Evolutionary conservation across 441 rosid genomes (phyloP), one percentile per base, ranked within the genome.

Genomic region (Adansonia gregorii): DNA sequence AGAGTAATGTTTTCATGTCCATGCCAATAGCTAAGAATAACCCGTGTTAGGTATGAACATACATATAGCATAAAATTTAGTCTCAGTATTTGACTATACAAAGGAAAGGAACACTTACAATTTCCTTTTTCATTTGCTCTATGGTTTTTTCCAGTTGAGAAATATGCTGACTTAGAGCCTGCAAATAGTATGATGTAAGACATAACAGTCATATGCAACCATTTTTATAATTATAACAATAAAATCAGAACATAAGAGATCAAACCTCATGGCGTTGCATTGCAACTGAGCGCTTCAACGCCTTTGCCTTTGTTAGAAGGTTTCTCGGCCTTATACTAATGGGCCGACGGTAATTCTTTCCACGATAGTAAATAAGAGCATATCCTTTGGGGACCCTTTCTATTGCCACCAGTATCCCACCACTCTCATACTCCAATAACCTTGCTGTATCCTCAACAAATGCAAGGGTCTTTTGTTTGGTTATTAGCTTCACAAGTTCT

Each of bases 131-230:
- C 98, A 94, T 91, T 85, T 89, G 86, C 82, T 87, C 88, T 60
- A 90, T 96, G 66, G 89, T 88, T 73, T 72, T 82, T 87, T 93
- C 99, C 88, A 96, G 83, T 80, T 93, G 94, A 54, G 93, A 69
- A 51, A 94, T 93, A 86, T 96, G 99, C 87, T 94, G 94, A 88
- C 96, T 92, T 12, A 94, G 97, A 73, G 97, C 98, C 99, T 95
- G 89, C 80, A 81, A 49, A 72, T 49, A 70, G 76, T 27, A 75
- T 81, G 14, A 63, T 20, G 19, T 31, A 56, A 35, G 46, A 67
- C 66, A 66, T 60, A 51, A 68, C 45, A 71, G 64, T 76, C 15
- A 67, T 10, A 54, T 0, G 71, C 27, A 66, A 45, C 45, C 15
- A 83, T 61, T 55, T 31, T 54, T 58, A 80, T 51, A 51, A 73